phyloP scores from a whole-genome alignment of 78 protist species.

The Monocercomonoides exilis region DNA sequence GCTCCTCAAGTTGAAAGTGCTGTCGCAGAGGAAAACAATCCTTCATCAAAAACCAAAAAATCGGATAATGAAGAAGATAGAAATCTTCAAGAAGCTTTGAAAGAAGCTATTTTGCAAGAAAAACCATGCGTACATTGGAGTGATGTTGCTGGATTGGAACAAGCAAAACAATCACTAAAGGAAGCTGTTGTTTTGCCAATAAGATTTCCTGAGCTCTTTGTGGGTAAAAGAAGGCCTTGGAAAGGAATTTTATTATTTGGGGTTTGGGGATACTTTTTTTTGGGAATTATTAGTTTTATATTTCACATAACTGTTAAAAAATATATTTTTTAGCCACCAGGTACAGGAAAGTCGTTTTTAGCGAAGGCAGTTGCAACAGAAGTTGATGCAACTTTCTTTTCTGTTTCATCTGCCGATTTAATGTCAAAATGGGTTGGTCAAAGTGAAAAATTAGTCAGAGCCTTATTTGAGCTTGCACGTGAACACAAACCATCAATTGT shows the following conservation, averaged over 20 bases:
- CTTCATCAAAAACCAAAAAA: too few species aligned
- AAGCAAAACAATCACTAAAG: constrained; percentile 86
- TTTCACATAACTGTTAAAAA: too few species aligned
- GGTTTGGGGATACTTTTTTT: too few species aligned
- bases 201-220: constrained; percentile 88
- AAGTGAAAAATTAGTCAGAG: constrained; percentile 76
- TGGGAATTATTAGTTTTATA: too few species aligned
- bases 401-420: constrained; percentile 82
- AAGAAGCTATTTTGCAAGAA: constrained; percentile 65
- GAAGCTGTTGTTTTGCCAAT: constrained; percentile 93
- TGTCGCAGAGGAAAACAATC: too few species aligned
- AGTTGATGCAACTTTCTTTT: constrained; percentile 82
- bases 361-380: constrained; percentile 98
- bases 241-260: constrained; percentile 93
- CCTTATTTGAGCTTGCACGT: constrained; percentile 88
- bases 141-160: constrained; percentile 91
- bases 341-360: constrained; percentile 91
- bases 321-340: constrained; percentile 75
- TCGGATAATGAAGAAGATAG: too few species aligned
- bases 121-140: constrained; percentile 92
- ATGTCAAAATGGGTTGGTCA: constrained; percentile 94
- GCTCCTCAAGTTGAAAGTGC: too few species aligned
- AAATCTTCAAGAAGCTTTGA: too few species aligned
- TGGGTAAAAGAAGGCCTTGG: constrained; percentile 93
- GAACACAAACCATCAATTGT: constrained; percentile 77